phyloP scores from a whole-genome alignment of 139 green algal species.

The Ettlia oleoabundans region DNA sequence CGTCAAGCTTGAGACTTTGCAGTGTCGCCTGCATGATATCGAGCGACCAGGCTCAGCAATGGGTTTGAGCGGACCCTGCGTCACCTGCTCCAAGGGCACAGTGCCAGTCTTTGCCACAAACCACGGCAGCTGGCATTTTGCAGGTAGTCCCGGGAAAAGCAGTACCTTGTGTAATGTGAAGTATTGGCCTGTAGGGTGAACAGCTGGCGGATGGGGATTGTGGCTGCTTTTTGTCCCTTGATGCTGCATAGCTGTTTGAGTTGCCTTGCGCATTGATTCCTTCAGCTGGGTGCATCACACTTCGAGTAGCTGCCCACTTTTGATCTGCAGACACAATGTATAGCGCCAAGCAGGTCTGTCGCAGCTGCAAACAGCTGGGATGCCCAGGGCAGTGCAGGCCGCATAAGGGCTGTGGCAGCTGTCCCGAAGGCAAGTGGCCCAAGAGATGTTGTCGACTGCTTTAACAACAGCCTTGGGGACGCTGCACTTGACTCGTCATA shows the following conservation, averaged over 20 bases:
- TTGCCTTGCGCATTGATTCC: too few species aligned
- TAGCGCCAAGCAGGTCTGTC: neutral
- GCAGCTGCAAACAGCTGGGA: neutral
- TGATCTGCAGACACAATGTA: neutral
- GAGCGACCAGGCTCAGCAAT: neutral
- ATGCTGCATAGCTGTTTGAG: too few species aligned
- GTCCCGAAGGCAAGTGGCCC: neutral
- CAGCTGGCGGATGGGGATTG: neutral
- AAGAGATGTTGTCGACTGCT: neutral
- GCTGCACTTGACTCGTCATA: neutral
- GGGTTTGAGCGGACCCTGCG: neutral
- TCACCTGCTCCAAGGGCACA: neutral
- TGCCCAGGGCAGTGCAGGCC: neutral
- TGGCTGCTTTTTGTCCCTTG: neutral
- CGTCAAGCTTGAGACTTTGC: neutral
- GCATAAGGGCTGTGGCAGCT: neutral
- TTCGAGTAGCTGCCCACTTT: too few species aligned
- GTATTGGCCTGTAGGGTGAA: too few species aligned
- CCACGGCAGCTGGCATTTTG: neutral
- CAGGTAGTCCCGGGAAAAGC: too few species aligned
- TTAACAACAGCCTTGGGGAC: neutral
- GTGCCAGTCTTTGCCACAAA: constrained; percentile 3
- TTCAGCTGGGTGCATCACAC: too few species aligned
- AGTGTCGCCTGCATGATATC: neutral
- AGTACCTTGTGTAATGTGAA: too few species aligned